Conservation (phyloP, 1,139 yeast species). For the Saccharomycopsis hybrid region DNA sequence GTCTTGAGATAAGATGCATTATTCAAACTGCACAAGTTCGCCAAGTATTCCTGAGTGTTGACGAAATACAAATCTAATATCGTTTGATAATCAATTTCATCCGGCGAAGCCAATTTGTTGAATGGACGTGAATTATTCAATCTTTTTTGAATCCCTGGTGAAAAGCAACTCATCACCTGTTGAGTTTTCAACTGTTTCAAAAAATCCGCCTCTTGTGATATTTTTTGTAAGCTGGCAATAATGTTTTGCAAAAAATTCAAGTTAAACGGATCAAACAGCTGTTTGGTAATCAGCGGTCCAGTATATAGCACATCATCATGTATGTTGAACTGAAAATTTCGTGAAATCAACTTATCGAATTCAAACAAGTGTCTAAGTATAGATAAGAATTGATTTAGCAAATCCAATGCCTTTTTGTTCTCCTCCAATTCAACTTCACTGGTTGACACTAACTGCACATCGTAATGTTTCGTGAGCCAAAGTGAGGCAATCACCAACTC, state of each 20-base stretch:
- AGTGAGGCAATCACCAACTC: slow-evolving; percentile 21
- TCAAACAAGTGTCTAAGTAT: slow-evolving; percentile 7
- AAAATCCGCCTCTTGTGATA: slow-evolving; percentile 22
- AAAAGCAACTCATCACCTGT: slow-evolving; percentile 30
- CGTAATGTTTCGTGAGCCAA: slow-evolving; percentile 3
- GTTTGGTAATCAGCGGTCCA: too few relatives aligned
- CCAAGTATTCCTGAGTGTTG: slow-evolving; percentile 34
- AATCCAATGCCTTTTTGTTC: neutral
- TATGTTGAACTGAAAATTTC: slow-evolving; percentile 1
- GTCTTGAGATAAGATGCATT: neutral
- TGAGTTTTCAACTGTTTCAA: slow-evolving; percentile 12
- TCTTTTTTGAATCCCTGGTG: slow-evolving; percentile 43
- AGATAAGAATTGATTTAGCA: slow-evolving; percentile 1
- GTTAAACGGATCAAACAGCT: neutral
- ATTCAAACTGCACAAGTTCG: neutral
- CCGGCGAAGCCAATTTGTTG: slow-evolving; percentile 33
- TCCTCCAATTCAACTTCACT: neutral
- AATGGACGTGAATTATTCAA: slow-evolving; percentile 57
- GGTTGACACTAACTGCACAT: neutral
- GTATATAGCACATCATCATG: slow-evolving; percentile 4
- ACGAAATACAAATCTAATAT: slow-evolving; percentile 29
- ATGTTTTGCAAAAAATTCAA: slow-evolving; percentile 21
- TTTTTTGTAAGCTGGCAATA: neutral
- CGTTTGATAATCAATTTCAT: slow-evolving; percentile 23
- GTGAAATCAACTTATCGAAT: slow-evolving; percentile 3